Base-by-base conservation (phyloP, 2,329 filamentous ascomycete species). In the Chrysoporthe deuterocubensis region DNA sequence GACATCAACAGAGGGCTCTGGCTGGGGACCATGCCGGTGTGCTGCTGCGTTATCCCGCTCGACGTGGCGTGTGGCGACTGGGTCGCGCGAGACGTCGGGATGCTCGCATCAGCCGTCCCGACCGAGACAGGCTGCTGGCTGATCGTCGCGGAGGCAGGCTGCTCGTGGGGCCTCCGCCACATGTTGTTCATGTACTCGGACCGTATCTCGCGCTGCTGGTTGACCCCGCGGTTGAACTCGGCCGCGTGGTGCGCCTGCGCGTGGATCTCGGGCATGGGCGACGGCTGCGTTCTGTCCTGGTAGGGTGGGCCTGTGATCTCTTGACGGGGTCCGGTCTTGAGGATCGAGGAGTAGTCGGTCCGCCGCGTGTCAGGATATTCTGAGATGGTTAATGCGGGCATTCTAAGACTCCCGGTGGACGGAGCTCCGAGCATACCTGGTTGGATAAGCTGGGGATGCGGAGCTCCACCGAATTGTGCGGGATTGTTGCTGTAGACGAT, bases 271-370 rank as follows among this genome's bases (percentile, higher is more conserved):
- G 87, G 84, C 40, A 92, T 85, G 42, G 90, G 88, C 71, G 90
- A 92, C 13, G 93, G 85, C 76, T 94, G 89, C 9, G 90, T 92
- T 73, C 93, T 87, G 77, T 98, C 96, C 78, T 95, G 91, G 80
- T 97, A 99, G 11, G 94, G 85, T 48, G 92, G 89, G 34, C 94
- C 96, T 16, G 92, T 89, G 70, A 97, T 89, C 76, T 98, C 96
- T 80, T 97, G 96, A 71, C 95, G 89, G 32, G 94, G 92, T 64
- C 93, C 91, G 70, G 92, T 90, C 76, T 88, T 88, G 69, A 88
- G 81, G 71, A 97, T 92, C 75, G 88, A 90, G 74, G 90, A 92
- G 76, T 95, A 97, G 77, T 97, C 93, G 75, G 91, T 89, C 70
- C 91, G 85, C 73, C 92, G 87, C 71, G 90, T 87, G 75, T 95